phyloP scores from a whole-genome alignment of 495 filamentous ascomycete genomes.

The Neurospora tetraspora region DNA sequence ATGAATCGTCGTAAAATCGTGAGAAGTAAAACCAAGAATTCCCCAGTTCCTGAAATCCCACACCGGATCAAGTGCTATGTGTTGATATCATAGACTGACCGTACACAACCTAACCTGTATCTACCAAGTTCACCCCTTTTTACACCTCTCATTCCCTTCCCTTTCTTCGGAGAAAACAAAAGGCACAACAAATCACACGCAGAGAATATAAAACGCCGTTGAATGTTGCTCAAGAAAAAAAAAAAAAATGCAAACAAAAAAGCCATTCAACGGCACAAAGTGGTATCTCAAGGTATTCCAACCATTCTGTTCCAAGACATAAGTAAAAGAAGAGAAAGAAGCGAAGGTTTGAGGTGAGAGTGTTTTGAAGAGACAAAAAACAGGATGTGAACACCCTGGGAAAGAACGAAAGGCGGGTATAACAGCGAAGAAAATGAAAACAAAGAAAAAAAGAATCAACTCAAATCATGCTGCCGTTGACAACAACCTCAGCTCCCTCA shows the following conservation, averaged over 20 bases:
- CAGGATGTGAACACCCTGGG: not conserved
- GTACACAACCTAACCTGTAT: not conserved
- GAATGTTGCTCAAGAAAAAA: slow-evolving; percentile 8
- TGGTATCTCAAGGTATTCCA: not conserved
- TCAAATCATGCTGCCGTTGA: slow-evolving; percentile 75
- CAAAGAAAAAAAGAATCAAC: not conserved
- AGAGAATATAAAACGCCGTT: not conserved
- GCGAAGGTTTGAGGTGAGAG: slow-evolving; percentile 3
- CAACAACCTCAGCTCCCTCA: slow-evolving; percentile 65
- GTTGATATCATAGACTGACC: not conserved
- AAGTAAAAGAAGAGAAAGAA: slow-evolving; percentile 5
- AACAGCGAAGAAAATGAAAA: slow-evolving; percentile 5
- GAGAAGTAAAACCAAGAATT: not conserved
- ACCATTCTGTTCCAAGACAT: not conserved
- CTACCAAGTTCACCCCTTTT: not conserved
- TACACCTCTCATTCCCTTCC: not conserved
- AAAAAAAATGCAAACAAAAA: slow-evolving; percentile 10
- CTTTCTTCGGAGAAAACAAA: not conserved
- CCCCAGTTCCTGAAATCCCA: not conserved
- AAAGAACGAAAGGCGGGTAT: slow-evolving; percentile 4
- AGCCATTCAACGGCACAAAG: slow-evolving; percentile 9
- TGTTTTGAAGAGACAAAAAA: not conserved
- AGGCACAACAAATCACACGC: not conserved
- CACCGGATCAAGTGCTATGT: not conserved
- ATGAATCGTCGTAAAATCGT: slow-evolving; percentile 3